phyloP scores from a whole-genome alignment of 176 grass and related monocot species.

The Cymbopogon citratus region DNA sequence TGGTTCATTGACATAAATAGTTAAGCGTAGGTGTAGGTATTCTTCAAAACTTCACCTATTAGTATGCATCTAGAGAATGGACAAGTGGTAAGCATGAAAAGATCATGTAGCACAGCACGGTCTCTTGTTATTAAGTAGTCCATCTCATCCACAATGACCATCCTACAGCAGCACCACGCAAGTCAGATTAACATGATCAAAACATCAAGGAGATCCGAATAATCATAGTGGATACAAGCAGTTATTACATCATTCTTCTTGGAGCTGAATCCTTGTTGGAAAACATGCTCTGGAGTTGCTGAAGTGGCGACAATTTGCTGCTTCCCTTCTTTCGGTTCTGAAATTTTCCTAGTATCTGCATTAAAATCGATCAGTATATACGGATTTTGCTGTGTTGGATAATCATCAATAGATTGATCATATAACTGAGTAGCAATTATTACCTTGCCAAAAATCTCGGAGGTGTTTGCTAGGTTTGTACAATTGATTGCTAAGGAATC shows the following conservation, averaged over 20 bases:
- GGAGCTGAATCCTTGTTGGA: constrained; percentile 46
- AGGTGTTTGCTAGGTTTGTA: constrained; percentile 63
- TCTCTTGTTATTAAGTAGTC: constrained; percentile 95
- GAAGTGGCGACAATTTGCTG: constrained; percentile 47
- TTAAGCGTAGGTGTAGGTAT: not conserved
- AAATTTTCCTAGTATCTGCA: constrained; percentile 78
- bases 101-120: constrained; percentile 76
- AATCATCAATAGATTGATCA: not conserved
- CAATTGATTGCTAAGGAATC: constrained; percentile 81
- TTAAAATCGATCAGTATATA: constrained; percentile 25
- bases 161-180: constrained; percentile 33
- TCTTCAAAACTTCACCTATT: constrained; percentile 52
- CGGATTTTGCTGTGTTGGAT: not conserved
- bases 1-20: not conserved
- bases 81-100: constrained; percentile 89
- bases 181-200: constrained; percentile 24
- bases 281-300: constrained; percentile 73
- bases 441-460: constrained; percentile 89
- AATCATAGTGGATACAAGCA: not conserved
- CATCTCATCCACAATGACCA: constrained; percentile 95
- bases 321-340: constrained; percentile 33
- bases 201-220: not conserved
- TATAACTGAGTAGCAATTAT: not conserved
- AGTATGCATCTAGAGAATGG: constrained; percentile 81
- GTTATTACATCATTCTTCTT: constrained; percentile 74